Conservation (phyloP, 331 rosid species). For the Dryas integrifolia region DNA sequence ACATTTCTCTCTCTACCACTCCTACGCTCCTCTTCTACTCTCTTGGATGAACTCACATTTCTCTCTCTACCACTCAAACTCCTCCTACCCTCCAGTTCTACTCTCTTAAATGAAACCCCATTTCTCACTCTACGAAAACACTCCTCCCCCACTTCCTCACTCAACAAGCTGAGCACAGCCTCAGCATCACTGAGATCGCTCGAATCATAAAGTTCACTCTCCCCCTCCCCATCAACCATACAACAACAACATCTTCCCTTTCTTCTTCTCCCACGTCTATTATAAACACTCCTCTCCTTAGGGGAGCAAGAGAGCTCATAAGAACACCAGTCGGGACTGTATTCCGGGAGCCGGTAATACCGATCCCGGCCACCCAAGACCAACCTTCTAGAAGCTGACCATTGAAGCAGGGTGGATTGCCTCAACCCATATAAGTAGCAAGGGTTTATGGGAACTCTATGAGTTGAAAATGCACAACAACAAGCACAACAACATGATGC, state of each 20-base stretch:
- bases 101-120: conserved; percentile 37
- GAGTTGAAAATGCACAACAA: conserved; percentile 47
- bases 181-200: conserved; percentile 46
- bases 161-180: conserved; percentile 69
- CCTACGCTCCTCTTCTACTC: conserved; percentile 29
- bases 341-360: conserved; percentile 43
- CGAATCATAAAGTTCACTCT: conserved; percentile 32
- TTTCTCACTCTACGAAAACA: conserved; percentile 31
- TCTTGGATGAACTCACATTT: conserved; percentile 38
- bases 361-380: conserved; percentile 47
- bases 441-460: conserved; percentile 41
- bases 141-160: conserved; percentile 57
- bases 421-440: conserved; percentile 60
- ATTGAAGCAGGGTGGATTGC: conserved; percentile 74
- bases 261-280: conserved; percentile 45
- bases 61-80: conserved; percentile 34
- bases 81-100: conserved; percentile 36
- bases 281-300: conserved; percentile 40
- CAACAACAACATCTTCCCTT: conserved; percentile 34
- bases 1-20: conserved; percentile 36
- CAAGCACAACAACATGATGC: conserved; percentile 40
- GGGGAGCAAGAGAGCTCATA: conserved; percentile 39
- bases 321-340: conserved; percentile 35
- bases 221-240: conserved; percentile 38
- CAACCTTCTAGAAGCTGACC: conserved; percentile 69